Percentiles rank a stretch among this genome's conserved stretches.
Conservation (phyloP, 345 rosid species). For the Hibiscus trionum region DNA sequence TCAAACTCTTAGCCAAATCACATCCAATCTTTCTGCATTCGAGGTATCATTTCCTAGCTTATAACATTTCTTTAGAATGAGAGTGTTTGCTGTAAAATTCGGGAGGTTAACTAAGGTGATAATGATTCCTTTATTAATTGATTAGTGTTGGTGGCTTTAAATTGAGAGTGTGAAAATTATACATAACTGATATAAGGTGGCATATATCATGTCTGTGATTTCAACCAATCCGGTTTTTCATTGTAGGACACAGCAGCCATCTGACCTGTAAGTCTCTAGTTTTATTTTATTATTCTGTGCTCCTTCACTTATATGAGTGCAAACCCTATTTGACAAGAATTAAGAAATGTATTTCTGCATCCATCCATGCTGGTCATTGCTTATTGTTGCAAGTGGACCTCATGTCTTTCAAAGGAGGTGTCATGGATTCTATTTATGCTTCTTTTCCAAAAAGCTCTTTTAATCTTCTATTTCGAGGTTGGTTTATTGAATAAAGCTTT, state of each 20-base stretch:
- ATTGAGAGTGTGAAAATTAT: neutral
- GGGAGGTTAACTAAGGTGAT: neutral
- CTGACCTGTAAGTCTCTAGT: neutral
- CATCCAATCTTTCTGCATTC: constrained; percentile 55
- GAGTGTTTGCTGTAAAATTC: neutral
- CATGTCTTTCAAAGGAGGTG: neutral
- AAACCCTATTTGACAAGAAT: neutral
- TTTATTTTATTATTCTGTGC: neutral
- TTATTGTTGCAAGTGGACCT: neutral
- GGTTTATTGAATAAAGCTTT: constrained; percentile 10
- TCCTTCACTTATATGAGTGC: neutral
- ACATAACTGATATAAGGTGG: neutral
- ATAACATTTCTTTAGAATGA: neutral
- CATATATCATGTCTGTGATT: neutral
- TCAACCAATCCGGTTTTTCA: neutral
- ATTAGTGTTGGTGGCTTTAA: neutral
- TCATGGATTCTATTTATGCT: neutral
- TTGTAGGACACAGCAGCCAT: neutral
- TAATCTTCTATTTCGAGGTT: neutral
- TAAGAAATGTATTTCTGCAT: neutral
- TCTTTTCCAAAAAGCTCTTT: neutral
- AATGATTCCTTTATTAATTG: neutral
- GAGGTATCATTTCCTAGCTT: constrained; percentile 36
- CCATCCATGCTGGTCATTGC: neutral
- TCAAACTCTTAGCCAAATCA: constrained; percentile 58